Base-by-base conservation (phyloP, 768 basidiomycete genomes). In the Rhodotorula taiwanensis region DNA sequence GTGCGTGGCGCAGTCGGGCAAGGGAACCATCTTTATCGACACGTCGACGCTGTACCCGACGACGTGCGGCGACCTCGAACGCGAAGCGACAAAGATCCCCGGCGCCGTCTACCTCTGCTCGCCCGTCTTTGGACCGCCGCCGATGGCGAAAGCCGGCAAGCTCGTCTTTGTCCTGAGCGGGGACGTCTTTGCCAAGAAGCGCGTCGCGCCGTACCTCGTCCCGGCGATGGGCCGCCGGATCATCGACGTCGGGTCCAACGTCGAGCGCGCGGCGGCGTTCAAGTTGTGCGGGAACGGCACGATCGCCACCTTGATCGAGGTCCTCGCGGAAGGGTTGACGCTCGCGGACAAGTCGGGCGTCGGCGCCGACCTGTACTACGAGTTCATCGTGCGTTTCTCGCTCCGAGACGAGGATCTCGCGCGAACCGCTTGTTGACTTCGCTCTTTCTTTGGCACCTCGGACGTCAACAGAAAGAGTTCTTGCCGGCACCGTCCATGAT, bases 271-370 rank as follows among this genome's bases (percentile, higher is more conserved):
- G 81, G 81, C 83, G 8, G 83, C 82, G 14, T 81, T 85, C 77
- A 91, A 91, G 75, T 78, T 91, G 13, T 82, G 20, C 48, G 58
- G 58, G 20, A 58, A 58, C 50, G 58, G 30, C 30, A 43, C 43
- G 49, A 44, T 58, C 41, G 50, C 33, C 20, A 30, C 39, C n/a
- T 28, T 52, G 25, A 78, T 91, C 45, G 90, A 92, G 73, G 77
- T 92, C 15, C 78, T 93, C 18, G 84, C 86, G 0, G 90, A 93
- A 76, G 79, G 82, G n/a, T 84, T 87, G 72, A 92, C 90, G 2
- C 82, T 93, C 15, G 85, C 86, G 7, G 87, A 89, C 67, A 89
- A 89, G 76, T 80, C 86, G 0, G 91, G 89, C 28, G 85, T 94
- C 42, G 84, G 83, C 5, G 79, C 84, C 3, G 78, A 82, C 14